Base-by-base conservation (phyloP, 1,284 basidiomycete genomes). In the Hymenochaete sp. region DNA sequence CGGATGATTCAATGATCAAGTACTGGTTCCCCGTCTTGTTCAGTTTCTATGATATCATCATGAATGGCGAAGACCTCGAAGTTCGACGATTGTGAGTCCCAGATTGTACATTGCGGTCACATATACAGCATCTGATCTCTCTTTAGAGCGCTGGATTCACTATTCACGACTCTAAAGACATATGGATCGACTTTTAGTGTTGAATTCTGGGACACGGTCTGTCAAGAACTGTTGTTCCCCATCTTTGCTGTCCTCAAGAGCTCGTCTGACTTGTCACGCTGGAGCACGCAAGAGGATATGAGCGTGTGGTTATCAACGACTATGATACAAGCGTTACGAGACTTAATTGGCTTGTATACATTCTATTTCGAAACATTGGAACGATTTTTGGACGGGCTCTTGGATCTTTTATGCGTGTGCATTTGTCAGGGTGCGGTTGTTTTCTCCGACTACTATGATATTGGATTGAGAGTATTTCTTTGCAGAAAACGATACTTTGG, bases 31-130 rank as follows among this genome's bases (percentile, higher is more conserved):
- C 96, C 0, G 82, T 93, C 3, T 71, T 98, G 14, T 96, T 98
- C 60, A 85, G 88, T 18, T 98, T 98, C 68, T 98, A 96, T 67
- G 96, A 98, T 63, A 93, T 99, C 51, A 95, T 98, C 62, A 99
- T 99, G 96, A 98, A 97, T 51, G 96, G 93, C 11, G 97, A 98
- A 64, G 96, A 99, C 60, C 70, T 99, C 31, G 96, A 99, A 75
- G 93, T 99, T 48, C 80, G 97, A 52, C 78, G 92, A 60, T 64
- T 93, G 93, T 95, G 60, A 67, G 90, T 75, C 3, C 31, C 41
- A 18, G 25, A 26, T 37, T 31, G 3, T 40, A 47, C 36, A 32
- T 39, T 21, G 19, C 31, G 19, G 37, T 43, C 49, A 49, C 50
- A 53, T 5, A 31, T 24, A 37, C 47, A 16, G 52, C 50, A 42